phyloP scores from a whole-genome alignment of 2,329 filamentous ascomycete species.

The Penicillium sp. region DNA sequence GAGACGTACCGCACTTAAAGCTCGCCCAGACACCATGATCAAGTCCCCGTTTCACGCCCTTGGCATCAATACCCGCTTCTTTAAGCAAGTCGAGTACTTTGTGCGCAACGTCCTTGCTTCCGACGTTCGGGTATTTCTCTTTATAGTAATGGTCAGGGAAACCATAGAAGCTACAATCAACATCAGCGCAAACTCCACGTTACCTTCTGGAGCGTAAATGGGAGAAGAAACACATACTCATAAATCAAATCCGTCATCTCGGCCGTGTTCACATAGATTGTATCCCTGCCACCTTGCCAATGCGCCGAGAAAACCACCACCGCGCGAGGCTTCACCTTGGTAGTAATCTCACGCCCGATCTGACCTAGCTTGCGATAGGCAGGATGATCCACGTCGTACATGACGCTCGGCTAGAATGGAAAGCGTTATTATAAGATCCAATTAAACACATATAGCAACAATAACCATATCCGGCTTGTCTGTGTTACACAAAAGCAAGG shows the following conservation, averaged over 20 bases:
- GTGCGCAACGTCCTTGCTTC: constrained; percentile 59
- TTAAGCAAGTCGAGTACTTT: constrained; percentile 58
- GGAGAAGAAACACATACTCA: constrained; percentile 50
- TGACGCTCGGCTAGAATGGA: constrained; percentile 55
- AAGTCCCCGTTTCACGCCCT: constrained; percentile 62
- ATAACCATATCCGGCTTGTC: not conserved
- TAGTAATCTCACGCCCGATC: constrained; percentile 69
- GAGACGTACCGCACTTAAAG: constrained; percentile 55
- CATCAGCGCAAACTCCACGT: not conserved
- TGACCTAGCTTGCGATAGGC: constrained; percentile 63
- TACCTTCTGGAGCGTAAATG: not conserved
- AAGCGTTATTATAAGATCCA: not conserved
- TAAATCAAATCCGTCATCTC: constrained; percentile 67
- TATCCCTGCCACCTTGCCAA: constrained; percentile 62
- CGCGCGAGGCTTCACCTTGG: constrained; percentile 67
- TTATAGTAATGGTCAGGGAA: constrained; percentile 70
- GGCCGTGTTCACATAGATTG: constrained; percentile 65
- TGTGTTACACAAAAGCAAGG: too few species aligned
- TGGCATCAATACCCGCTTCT: constrained; percentile 58
- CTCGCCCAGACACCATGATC: constrained; percentile 75
- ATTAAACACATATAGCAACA: too few species aligned
- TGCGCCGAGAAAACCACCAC: constrained; percentile 76
- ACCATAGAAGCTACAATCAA: constrained; percentile 59
- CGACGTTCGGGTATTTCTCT: constrained; percentile 64
- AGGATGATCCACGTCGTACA: constrained; percentile 67